These are phyloP conservation scores for Ilex asprella DNA, from an alignment of 257 asterid genomes.

Conservation along the genomic window DNA sequence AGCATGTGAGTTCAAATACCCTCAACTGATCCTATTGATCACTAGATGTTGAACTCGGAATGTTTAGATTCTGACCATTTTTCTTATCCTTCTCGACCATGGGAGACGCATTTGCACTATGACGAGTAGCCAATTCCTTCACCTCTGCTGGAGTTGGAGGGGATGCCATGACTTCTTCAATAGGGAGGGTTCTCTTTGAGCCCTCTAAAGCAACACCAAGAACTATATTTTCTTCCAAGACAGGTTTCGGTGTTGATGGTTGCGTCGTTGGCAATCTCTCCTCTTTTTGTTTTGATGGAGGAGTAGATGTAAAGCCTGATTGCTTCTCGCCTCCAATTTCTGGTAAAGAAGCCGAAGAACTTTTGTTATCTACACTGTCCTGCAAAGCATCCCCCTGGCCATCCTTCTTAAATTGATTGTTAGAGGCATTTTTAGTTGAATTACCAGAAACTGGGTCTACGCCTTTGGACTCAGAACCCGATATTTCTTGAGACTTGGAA, in stretches of 20 bases:
- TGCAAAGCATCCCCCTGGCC: too few relatives aligned
- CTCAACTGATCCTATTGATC: slow-evolving; percentile 20
- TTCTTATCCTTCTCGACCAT: slow-evolving; percentile 34
- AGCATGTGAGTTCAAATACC: slow-evolving; percentile 17
- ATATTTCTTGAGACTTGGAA: too few relatives aligned
- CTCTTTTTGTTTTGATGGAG: slow-evolving; percentile 45
- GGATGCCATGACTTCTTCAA: too few relatives aligned
- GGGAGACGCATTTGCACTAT: slow-evolving; percentile 34
- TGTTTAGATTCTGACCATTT: slow-evolving; percentile 27
- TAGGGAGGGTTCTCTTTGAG: too few relatives aligned
- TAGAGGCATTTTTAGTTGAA: too few relatives aligned
- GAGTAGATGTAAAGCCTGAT: slow-evolving; percentile 18
- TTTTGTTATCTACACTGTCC: neutral
- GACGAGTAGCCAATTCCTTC: slow-evolving; percentile 51
- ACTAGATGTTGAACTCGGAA: slow-evolving; percentile 19
- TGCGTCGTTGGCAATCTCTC: slow-evolving; percentile 28
- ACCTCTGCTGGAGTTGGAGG: slow-evolving; percentile 31
- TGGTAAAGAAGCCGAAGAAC: slow-evolving; percentile 16
- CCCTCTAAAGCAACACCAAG: too few relatives aligned
- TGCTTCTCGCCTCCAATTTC: slow-evolving; percentile 34
- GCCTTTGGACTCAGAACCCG: neutral
- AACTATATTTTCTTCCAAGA: slow-evolving; percentile 31
- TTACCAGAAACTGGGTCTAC: too few relatives aligned
- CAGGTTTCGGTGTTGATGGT: slow-evolving; percentile 41
- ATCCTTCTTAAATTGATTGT: too few relatives aligned